Evolutionary conservation across 148 eudicot species (phyloP).

Genomic region (Silene uniflora): DNA sequence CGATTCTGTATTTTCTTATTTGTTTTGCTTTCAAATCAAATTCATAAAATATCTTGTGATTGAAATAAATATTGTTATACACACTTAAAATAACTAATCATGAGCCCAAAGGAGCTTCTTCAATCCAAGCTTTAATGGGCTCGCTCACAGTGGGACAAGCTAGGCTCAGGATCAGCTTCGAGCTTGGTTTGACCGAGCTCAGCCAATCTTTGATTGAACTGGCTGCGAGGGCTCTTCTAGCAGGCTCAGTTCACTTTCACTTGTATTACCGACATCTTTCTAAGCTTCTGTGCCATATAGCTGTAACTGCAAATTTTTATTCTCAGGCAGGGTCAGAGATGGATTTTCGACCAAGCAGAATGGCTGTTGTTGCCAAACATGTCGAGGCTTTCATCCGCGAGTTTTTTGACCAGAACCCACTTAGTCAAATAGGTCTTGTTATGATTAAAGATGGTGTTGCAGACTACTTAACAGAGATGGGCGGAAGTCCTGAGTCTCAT

Average conservation of each 20-base stretch:
- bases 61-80: too few species aligned
- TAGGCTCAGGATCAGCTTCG: background rate
- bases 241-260: background rate
- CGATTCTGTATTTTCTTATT: too few species aligned
- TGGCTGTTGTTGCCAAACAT: slow-evolving; percentile 79
- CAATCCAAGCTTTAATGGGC: background rate
- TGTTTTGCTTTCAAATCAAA: too few species aligned
- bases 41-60: too few species aligned
- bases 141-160: background rate
- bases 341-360: slow-evolving; percentile 89
- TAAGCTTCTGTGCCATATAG: background rate
- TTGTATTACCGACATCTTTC: background rate
- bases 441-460: slow-evolving; percentile 83
- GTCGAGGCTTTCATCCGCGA: slow-evolving; percentile 85
- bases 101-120: too few species aligned
- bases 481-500: slow-evolving; percentile 97
- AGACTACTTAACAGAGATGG: slow-evolving; percentile 78
- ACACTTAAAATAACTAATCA: too few species aligned
- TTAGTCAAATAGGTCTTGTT: slow-evolving; percentile 84
- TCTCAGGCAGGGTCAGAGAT: slow-evolving; percentile 77
- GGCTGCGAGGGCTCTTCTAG: background rate
- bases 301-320: slow-evolving; percentile 2
- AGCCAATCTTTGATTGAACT: background rate
- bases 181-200: background rate
- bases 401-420: slow-evolving; percentile 93